These are phyloP conservation scores for Paraleonurus japonicus DNA, from an alignment of 257 asterid species.

Conservation along the genomic window DNA sequence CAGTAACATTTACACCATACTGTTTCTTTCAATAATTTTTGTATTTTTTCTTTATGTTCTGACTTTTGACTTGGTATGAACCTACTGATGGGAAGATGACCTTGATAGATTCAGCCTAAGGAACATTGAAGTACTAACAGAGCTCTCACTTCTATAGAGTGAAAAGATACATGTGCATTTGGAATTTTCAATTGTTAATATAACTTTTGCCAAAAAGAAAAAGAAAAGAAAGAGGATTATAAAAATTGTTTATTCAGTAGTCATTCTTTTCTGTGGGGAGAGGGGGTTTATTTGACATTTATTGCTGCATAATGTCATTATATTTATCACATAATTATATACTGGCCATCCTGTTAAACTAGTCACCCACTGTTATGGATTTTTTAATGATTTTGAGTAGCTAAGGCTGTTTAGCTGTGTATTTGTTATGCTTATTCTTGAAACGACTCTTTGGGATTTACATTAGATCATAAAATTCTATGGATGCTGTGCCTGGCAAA, in stretches of 20 bases:
- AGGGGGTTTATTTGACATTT: background rate
- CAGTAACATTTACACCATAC: background rate
- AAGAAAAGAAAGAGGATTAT: background rate
- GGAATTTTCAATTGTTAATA: background rate
- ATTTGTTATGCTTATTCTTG: background rate
- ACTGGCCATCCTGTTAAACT: background rate
- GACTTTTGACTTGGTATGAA: background rate
- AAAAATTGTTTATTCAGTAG: background rate
- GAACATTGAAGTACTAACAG: background rate
- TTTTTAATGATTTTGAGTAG: background rate
- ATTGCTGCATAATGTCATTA: background rate
- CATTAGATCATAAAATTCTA: background rate
- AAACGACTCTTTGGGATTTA: background rate
- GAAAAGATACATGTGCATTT: background rate
- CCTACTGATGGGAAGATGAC: background rate
- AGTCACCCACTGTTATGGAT: background rate
- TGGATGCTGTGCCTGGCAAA: background rate
- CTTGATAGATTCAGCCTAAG: background rate
- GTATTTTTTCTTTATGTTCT: background rate
- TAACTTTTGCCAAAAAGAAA: background rate
- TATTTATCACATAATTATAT: background rate
- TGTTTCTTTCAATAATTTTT: background rate
- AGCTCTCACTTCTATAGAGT: background rate
- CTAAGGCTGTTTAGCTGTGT: background rate
- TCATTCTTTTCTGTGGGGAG: background rate